Conservation (phyloP, 352 stramenopile species). For the Globisporangium spinosum region DNA sequence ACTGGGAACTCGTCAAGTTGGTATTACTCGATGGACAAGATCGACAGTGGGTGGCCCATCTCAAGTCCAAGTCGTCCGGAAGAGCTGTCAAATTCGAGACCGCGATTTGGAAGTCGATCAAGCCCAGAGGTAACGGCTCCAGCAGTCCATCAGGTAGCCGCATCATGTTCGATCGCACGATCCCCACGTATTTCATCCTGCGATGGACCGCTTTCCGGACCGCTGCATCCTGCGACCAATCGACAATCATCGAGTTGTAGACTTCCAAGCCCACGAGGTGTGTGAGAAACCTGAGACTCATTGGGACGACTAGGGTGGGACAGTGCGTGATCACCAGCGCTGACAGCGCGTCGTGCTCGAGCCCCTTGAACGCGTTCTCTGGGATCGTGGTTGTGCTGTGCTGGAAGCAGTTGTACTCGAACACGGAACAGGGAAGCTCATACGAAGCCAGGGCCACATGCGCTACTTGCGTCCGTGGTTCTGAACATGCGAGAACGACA, state of each 20-base stretch:
- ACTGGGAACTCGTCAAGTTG: background rate
- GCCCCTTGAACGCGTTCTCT: slow-evolving; percentile 1
- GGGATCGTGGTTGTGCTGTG: background rate
- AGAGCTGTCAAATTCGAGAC: slow-evolving; percentile 18
- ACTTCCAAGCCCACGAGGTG: slow-evolving; percentile 23
- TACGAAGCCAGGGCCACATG: background rate
- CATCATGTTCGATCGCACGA: slow-evolving; percentile 20
- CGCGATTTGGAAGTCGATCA: slow-evolving; percentile 19
- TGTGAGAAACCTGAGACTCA: slow-evolving; percentile 13
- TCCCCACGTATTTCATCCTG: slow-evolving; percentile 7
- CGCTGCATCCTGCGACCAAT: slow-evolving; percentile 14
- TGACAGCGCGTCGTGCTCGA: slow-evolving; percentile 17
- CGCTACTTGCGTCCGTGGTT: slow-evolving; percentile 1
- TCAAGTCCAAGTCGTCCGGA: slow-evolving; percentile 13
- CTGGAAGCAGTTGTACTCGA: slow-evolving; percentile 12
- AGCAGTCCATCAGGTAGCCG: slow-evolving; percentile 7
- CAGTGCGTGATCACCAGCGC: slow-evolving; percentile 20
- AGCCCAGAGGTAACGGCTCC: slow-evolving; percentile 9
- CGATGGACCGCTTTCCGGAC: slow-evolving; percentile 4
- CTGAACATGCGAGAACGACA: slow-evolving; percentile 1
- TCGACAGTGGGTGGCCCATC: background rate
- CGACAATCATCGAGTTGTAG: slow-evolving; percentile 16
- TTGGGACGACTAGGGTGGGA: slow-evolving; percentile 10
- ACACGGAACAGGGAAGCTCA: slow-evolving; percentile 17
- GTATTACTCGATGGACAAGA: slow-evolving; percentile 4